phyloP scores from a whole-genome alignment of 139 green algal genomes.

The Volvox reticuliferus region DNA sequence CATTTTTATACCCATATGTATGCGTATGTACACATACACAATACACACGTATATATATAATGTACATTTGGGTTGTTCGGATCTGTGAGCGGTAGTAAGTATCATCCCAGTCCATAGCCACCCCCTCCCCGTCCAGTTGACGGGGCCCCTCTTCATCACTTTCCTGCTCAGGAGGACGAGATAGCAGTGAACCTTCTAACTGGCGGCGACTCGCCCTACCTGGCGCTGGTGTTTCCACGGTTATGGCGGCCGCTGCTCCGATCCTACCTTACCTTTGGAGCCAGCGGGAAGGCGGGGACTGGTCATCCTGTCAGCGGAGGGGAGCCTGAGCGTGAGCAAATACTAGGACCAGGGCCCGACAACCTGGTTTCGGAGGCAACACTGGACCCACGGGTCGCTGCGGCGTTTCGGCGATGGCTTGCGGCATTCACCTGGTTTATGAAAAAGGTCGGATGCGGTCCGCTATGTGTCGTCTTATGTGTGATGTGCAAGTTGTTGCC shows the following conservation, averaged over 20 bases:
- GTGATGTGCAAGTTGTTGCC: no score
- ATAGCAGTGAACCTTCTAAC: slow-evolving; percentile 69
- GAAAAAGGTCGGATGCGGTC: slow-evolving; percentile 55
- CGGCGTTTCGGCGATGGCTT: slow-evolving; percentile 55
- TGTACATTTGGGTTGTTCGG: no score
- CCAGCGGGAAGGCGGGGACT: not conserved
- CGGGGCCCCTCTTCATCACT: no score
- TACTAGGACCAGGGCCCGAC: no score
- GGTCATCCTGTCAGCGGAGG: not conserved
- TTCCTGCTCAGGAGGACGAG: slow-evolving; percentile 75
- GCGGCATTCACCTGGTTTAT: slow-evolving; percentile 67
- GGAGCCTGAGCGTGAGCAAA: no score
- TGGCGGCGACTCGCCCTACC: slow-evolving; percentile 73
- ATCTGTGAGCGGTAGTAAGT: no score
- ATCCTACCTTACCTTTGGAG: slow-evolving; percentile 18
- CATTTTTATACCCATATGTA: no score
- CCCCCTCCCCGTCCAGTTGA: no score
- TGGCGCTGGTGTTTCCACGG: slow-evolving; percentile 66
- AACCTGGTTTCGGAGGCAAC: not conserved
- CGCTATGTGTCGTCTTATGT: no score
- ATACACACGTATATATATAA: no score
- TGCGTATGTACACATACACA: no score
- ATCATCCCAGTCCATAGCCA: no score
- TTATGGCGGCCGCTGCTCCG: slow-evolving; percentile 30
- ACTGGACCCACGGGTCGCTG: not conserved